Base-by-base conservation (phyloP, 331 rosid genomes). In the Dryas integrifolia region DNA sequence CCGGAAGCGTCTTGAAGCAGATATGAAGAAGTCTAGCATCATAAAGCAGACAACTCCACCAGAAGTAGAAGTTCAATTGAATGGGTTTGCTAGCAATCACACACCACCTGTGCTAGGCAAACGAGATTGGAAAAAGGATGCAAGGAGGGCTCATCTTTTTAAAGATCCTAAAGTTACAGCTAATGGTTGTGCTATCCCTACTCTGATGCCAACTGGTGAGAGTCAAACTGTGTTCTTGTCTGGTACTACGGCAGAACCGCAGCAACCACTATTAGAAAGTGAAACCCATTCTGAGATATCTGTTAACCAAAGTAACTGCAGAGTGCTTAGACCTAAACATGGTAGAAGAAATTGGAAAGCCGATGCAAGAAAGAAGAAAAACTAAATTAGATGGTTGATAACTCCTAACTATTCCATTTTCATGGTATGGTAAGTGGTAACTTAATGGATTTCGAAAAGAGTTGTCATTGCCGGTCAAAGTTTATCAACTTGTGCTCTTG, bases 311-410 rank as follows among this genome's bases (percentile, higher is more conserved):
- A 82, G 12, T 46, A 69, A 50, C 76, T 49, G 67, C 55, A 84
- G 79, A 69, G 77, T 77, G 43, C 84, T 78, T 47, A 86, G 82
- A 76, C 24, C 80, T 70, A 82, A 70, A 48, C 47, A 75, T 9
- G 72, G 89, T 57, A 81, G 90, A 48, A 89, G 98, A 87, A 85
- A 91, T 61, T 94, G 97, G 98, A 94, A 91, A 84, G 96, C 96
- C 44, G 97, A 94, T 73, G 97, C 97, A 30, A 89, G 98, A 84
- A 94, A 80, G 81, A 88, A 82, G 88, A 87, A 70, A 64, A 79
- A 69, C 79, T 86, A 76, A 85, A 66, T 64, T 46, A 69, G 75
- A 74, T 63, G 77, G 55, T 63, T 58, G 79, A 76, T 39, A 59
- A 65, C 14, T 65, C 41, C 62, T 24, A 66, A 55, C 47, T 71